Base-by-base conservation (phyloP, 177 flowering plant species). In the Telopea speciosissima region DNA sequence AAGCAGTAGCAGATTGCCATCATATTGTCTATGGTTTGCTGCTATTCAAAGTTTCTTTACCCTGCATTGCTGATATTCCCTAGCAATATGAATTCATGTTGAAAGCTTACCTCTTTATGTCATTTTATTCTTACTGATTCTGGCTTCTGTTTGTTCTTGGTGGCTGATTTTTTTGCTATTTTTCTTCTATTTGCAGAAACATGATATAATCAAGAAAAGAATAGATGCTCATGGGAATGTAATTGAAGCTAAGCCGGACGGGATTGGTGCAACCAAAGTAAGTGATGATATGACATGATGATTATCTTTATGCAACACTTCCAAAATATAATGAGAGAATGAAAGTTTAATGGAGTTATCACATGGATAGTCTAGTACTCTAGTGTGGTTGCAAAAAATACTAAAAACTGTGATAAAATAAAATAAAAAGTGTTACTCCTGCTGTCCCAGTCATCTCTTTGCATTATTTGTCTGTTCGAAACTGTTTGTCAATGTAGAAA, bases 251-350 rank as follows among this genome's bases (percentile, higher is more conserved):
- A 83, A 85, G 65, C 85, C 76, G 70, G 92, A 88, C 44, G 90
- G 90, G 24, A 88, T 90, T 75, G 95, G 95, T 52, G 82, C 87
- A 66, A 86, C 95, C 40, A 88, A 87, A 90, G 95, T 89, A 44
- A 65, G 87, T 81, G 31, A 58, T 0, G 58, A 24, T 17, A 58
- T 68, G 54, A 49, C 4, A 49, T 49, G 4, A 11, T 49, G 54
- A 12, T 44, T 44, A 9, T 5, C 17, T 49, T 2, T 49, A 49
- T 12, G 54, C 54, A 49, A 11, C 19, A 49, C 8, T 49, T 5
- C 13, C 54, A 13, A 13, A 49, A 49, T 58, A 58, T 58, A 58
- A 16, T n/a, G 19, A 19, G 61, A 58, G 6, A 16, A n/a, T 5
- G n/a, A 58, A 58, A 19, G n/a, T 58, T 7, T 58, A n/a, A 49